Base-by-base conservation (phyloP, 2,329 filamentous ascomycete genomes). In the Nannizziopsis arthrosporioides region DNA sequence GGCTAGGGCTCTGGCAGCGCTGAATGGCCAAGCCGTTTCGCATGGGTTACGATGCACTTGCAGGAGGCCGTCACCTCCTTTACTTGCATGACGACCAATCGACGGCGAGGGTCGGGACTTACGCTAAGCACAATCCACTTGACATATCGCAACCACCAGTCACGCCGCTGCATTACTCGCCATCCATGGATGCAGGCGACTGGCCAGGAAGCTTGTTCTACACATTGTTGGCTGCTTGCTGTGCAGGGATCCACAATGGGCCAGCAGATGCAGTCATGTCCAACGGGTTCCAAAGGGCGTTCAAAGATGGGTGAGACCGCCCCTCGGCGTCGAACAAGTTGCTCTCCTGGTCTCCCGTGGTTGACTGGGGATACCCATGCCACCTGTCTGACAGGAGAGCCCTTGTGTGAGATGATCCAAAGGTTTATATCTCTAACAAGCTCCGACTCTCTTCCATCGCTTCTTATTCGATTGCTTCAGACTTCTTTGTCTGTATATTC, bases 41-140 rank as follows among this genome's bases (percentile, higher is more conserved):
- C 44, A 46, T 19, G 45, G 45, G 45, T 47, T 47, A 35, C 30
- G 38, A 38, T 36, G 37, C 30, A 30, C 39, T 35, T 47, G 36
- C 35, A 41, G 31, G 22, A 27, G 36, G 22, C 15, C 44, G 12
- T 47, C 37, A 47, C 45, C 8, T 35, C 41, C 11, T 9, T 15
- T 15, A 35, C 27, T 19, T 42, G 37, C 38, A 42, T 42, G 38
- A 42, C 30, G 42, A 37, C 45, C 45, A 47, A 47, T 47, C 30
- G 44, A 39, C 22, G 12, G 17, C 19, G 18, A 22, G 9, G 4
- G 37, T 17, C 9, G 3, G 11, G 8, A 37, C 18, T 27, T 5
- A 42, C 45, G 45, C 45, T 47, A 47, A 42, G 42, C 27, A 30
- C 30, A 45, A 18, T 30, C 45, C 39, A 42, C 31, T 36, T 17